Evolutionary conservation across 148 eudicot genomes (phyloP), one percentile per base, ranked within the genome.

Genomic region (Chenopodium suecicum): DNA sequence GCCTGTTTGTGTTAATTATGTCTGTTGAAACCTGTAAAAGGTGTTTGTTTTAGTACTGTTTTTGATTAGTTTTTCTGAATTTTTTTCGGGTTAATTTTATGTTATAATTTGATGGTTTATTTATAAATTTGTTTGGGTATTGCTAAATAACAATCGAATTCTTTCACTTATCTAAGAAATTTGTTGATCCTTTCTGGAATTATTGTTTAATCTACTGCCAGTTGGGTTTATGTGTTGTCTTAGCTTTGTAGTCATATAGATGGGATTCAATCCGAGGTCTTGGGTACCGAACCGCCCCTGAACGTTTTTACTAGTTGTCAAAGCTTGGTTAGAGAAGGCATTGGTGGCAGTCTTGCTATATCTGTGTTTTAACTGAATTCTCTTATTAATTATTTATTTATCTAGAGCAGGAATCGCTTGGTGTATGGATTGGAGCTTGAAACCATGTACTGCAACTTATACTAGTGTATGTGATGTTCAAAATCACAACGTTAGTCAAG

Each of bases 321-420:
- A 11, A 17, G 60, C 2, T 54, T 14, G 60, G 60, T 54, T 54
- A 79, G 73, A 88, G 74, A 82, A 86, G 87, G 81, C 86, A 87
- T 86, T 90, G 97, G 98, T 93, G 98, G 98, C 90, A 86, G 64
- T 94, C 98, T 79, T 94, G 98, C 85, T 94, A 94, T 89, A 37
- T 91, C 72, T 94, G 98, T 34, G 37, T 34, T 34, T 34, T 34
- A 34, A 34, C 37, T 34, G 37, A 34, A 0, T 34, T 34, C 37
- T 34, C 37, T 34, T 3, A 34, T 34, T 34, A 34, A 34, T 34
- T 34, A 34, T 34, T 34, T 34, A 34, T 34, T 34, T 34, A 34
- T 34, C 37, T 34, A 34, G 37, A 34, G 37, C 37, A 34, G 37
- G 4, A 34, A 34, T 34, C 4, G 37, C 37, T 34, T 34, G 66